These are phyloP conservation scores for Penicillium vulpinum DNA, from an alignment of 2,329 filamentous ascomycete species.

Conservation along the genomic window DNA sequence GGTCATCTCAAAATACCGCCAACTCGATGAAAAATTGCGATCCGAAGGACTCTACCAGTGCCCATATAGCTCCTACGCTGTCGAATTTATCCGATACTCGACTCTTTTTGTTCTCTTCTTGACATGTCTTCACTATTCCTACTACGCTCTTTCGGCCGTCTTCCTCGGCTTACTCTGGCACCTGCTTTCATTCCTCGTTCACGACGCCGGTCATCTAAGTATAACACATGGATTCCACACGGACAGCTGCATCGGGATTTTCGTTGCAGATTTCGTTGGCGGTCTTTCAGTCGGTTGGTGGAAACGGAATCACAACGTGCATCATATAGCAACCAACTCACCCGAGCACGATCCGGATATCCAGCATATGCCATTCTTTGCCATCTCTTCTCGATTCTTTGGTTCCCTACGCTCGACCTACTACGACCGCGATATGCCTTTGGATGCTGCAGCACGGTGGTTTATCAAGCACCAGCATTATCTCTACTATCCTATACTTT, in stretches of 20 bases:
- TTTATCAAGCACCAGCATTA: neutral
- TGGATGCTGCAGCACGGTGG: neutral
- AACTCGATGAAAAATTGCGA: neutral
- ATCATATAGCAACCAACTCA: neutral
- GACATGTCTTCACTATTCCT: neutral
- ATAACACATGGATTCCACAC: neutral
- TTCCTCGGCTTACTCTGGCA: neutral
- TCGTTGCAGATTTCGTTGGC: neutral
- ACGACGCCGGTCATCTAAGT: neutral
- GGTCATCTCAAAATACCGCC: neutral
- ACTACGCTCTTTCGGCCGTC: neutral
- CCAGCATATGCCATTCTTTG: neutral
- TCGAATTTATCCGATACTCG: neutral
- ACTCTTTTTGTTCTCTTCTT: neutral
- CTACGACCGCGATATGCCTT: neutral
- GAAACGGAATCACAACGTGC: neutral
- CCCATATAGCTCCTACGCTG: neutral
- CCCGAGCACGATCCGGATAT: neutral
- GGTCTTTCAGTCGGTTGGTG: neutral
- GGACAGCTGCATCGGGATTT: neutral
- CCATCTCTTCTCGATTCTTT: neutral
- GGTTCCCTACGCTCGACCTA: neutral
- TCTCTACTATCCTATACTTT: neutral
- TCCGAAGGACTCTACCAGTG: neutral
- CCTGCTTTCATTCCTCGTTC: neutral